Evolutionary conservation across 1,139 yeast genomes (phyloP).

Genomic region (Kodamaea derodonti): DNA sequence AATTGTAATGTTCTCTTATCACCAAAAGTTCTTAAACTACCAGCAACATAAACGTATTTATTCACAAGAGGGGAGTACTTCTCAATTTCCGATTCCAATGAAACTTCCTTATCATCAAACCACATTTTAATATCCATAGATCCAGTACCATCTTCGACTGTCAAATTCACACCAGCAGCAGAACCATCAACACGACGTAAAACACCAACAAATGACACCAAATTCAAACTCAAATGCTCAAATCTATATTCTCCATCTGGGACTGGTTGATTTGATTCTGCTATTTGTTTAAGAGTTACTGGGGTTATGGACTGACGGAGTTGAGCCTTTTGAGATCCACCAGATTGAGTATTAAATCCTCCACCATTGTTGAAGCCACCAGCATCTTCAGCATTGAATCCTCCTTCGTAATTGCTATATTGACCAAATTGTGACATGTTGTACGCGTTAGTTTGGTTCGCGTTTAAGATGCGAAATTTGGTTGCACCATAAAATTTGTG

Average conservation of each 20-base stretch:
- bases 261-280: constrained; percentile 58
- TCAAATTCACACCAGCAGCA: constrained; percentile 50
- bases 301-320: constrained; percentile 60
- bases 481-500: no score
- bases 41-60: constrained; percentile 66
- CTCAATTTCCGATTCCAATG: constrained; percentile 31
- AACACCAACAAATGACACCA: constrained; percentile 64
- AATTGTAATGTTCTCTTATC: constrained; percentile 65
- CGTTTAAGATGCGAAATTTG: constrained; percentile 1
- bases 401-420: constrained; percentile 21
- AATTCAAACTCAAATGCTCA: constrained; percentile 58
- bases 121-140: constrained; percentile 66
- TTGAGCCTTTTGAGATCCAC: constrained; percentile 30
- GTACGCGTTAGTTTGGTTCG: constrained; percentile 1
- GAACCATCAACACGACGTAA: constrained; percentile 57
- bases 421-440: constrained; percentile 7
- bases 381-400: constrained; percentile 22
- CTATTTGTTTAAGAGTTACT: constrained; percentile 77
- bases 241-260: constrained; percentile 75
- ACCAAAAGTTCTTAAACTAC: constrained; percentile 68
- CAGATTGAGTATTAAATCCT: constrained; percentile 20
- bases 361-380: constrained; percentile 25
- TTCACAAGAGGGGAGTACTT: constrained; percentile 26
- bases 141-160: constrained; percentile 86
- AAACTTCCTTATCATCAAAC: constrained; percentile 50